Evolutionary conservation across 2,329 filamentous ascomycete species (phyloP).

Genomic region (Fonsecaea pedrosoi): DNA sequence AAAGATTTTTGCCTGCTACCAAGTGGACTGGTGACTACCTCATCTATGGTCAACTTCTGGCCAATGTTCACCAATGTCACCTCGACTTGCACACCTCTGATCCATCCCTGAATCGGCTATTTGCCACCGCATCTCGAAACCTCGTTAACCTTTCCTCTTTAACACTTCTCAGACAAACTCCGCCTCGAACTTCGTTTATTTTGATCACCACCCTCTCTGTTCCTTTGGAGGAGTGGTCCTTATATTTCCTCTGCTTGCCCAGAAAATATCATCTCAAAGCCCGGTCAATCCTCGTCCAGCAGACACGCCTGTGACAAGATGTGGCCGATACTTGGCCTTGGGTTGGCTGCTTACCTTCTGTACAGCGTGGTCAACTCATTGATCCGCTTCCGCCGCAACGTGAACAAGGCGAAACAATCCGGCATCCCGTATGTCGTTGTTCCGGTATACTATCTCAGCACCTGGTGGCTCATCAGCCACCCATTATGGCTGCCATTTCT

Average conservation of each 20-base stretch:
- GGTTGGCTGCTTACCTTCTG: conserved; percentile 19
- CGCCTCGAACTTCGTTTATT: conserved; percentile 19
- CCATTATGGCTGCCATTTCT: conserved; percentile 54
- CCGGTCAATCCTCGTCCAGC: not conserved
- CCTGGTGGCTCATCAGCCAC: conserved; percentile 56
- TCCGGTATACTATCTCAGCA: conserved; percentile 47
- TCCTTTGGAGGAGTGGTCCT: not conserved
- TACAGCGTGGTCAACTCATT: conserved; percentile 22
- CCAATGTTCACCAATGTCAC: not conserved
- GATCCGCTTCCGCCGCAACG: conserved; percentile 36
- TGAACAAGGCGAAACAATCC: conserved; percentile 41
- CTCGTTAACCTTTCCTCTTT: conserved; percentile 27
- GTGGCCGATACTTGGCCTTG: conserved; percentile 27
- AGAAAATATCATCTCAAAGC: not conserved
- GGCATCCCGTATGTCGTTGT: conserved; percentile 42
- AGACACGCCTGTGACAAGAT: conserved; percentile 17
- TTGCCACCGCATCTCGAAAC: not conserved
- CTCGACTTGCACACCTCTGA: not conserved
- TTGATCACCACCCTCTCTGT: conserved; percentile 3
- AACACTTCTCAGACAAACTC: conserved; percentile 21
- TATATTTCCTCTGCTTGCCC: conserved; percentile 2
- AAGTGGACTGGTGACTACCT: not conserved
- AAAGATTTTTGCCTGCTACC: not conserved
- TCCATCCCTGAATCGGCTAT: not conserved
- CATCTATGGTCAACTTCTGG: not conserved